Evolutionary conservation across 805 yeast species (phyloP).

Genomic region (Ogataea nakhonphanomensis): DNA sequence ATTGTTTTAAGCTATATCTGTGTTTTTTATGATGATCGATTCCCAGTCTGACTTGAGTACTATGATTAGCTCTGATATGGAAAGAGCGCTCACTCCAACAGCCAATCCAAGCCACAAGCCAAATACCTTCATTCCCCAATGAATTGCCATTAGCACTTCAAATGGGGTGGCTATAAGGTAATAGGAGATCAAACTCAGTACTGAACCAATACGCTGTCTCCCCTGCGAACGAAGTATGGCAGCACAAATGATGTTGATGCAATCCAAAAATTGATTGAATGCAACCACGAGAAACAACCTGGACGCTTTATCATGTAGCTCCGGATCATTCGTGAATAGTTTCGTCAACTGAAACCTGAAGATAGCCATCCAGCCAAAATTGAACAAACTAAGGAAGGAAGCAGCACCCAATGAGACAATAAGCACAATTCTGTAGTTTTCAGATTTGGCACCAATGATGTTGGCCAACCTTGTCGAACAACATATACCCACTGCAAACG

Average conservation of each 20-base stretch:
- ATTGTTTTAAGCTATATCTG: conserved; percentile 15
- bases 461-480: conserved; percentile 52
- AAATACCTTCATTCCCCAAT: conserved; percentile 35
- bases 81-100: conserved; percentile 39
- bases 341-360: conserved; percentile 40
- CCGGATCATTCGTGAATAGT: conserved; percentile 40
- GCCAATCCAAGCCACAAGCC: conserved; percentile 51
- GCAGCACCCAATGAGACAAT: conserved; percentile 36
- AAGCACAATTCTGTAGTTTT: conserved; percentile 35
- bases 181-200: conserved; percentile 43
- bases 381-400: conserved; percentile 33
- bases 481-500: conserved; percentile 50
- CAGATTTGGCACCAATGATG: conserved; percentile 46
- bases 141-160: conserved; percentile 43
- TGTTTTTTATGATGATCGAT: conserved; percentile 37
- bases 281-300: conserved; percentile 44
- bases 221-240: conserved; percentile 55
- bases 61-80: conserved; percentile 39
- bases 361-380: conserved; percentile 36
- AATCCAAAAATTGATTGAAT: conserved; percentile 47
- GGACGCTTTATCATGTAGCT: conserved; percentile 37
- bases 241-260: conserved; percentile 42
- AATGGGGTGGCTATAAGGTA: conserved; percentile 49
- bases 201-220: conserved; percentile 50
- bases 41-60: conserved; percentile 54